Conservation (phyloP, 2,329 filamentous ascomycete genomes). For the Neofusicoccum umdonicola region DNA sequence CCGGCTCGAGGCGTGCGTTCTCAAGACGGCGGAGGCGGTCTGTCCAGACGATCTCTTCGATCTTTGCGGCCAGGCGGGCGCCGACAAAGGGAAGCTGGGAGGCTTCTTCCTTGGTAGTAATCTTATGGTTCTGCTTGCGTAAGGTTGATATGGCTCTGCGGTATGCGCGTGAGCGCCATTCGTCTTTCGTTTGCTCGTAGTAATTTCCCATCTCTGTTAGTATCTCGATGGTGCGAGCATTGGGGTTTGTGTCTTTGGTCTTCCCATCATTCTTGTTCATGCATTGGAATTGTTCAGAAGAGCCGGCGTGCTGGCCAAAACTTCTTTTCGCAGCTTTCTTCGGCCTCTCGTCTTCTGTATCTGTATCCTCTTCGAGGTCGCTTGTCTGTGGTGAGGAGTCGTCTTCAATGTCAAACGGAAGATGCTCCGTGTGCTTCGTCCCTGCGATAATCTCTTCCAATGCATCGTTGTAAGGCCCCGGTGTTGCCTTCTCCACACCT, state of each 20-base stretch:
- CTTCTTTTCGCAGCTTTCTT: constrained; percentile 22
- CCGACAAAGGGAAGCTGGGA: constrained; percentile 67
- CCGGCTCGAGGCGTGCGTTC: constrained; percentile 64
- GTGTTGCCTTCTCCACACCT: too few relatives aligned
- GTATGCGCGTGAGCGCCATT: constrained; percentile 74
- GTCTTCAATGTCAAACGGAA: constrained; percentile 41
- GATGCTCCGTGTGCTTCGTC: neutral
- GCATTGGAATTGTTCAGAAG: constrained; percentile 51
- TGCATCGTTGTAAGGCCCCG: neutral
- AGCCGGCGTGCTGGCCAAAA: constrained; percentile 16
- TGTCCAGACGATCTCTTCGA: constrained; percentile 82
- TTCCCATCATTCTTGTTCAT: constrained; percentile 56
- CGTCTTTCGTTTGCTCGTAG: constrained; percentile 71
- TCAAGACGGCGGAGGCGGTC: constrained; percentile 70
- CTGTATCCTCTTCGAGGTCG: constrained; percentile 22
- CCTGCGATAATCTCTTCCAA: constrained; percentile 5
- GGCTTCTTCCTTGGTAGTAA: constrained; percentile 70
- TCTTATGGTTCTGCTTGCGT: constrained; percentile 60
- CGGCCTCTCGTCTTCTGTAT: constrained; percentile 26
- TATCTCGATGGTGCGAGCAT: constrained; percentile 70
- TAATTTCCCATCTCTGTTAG: constrained; percentile 76
- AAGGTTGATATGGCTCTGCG: constrained; percentile 74
- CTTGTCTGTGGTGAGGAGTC: constrained; percentile 27
- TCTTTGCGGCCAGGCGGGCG: constrained; percentile 71
- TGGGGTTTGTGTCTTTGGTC: constrained; percentile 60